Evolutionary conservation across 768 basidiomycete species (phyloP).

Genomic region (Trametes villosa): DNA sequence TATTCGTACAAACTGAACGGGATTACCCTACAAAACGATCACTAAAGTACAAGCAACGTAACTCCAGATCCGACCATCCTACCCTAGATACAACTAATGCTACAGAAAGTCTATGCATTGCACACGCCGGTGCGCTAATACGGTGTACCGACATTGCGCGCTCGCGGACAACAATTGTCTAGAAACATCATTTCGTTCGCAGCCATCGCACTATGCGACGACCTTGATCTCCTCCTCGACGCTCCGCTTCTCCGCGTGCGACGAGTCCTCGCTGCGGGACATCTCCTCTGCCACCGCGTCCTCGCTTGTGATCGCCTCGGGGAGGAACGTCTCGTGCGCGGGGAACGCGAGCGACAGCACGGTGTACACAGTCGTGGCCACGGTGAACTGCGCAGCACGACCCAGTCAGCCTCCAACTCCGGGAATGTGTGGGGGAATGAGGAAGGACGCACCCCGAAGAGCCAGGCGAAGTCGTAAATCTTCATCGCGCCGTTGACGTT

Average conservation of each 20-base stretch:
- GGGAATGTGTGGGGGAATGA: background rate
- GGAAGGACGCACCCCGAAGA: slow-evolving; percentile 63
- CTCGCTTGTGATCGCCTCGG: slow-evolving; percentile 29
- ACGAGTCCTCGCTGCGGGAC: slow-evolving; percentile 16
- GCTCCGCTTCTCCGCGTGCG: slow-evolving; percentile 22
- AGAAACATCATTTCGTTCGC: too few species aligned
- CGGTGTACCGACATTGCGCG: too few species aligned
- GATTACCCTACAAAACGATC: too few species aligned
- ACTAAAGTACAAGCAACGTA: too few species aligned
- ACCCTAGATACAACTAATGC: background rate
- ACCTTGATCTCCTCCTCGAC: slow-evolving; percentile 22
- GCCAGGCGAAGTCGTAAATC: slow-evolving; percentile 75
- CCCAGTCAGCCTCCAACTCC: too few species aligned
- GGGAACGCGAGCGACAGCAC: slow-evolving; percentile 42
- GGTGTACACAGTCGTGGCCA: slow-evolving; percentile 40
- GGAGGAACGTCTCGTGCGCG: slow-evolving; percentile 42
- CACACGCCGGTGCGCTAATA: too few species aligned
- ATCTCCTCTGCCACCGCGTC: slow-evolving; percentile 9
- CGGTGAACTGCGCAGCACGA: slow-evolving; percentile 43
- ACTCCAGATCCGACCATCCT: background rate
- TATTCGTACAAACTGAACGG: background rate
- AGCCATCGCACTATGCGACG: background rate
- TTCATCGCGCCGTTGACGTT: slow-evolving; percentile 58
- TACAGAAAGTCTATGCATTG: background rate
- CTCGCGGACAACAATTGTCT: too few species aligned